Conservation (phyloP, 352 stramenopile species). For the Stramenopiles sp. region DNA sequence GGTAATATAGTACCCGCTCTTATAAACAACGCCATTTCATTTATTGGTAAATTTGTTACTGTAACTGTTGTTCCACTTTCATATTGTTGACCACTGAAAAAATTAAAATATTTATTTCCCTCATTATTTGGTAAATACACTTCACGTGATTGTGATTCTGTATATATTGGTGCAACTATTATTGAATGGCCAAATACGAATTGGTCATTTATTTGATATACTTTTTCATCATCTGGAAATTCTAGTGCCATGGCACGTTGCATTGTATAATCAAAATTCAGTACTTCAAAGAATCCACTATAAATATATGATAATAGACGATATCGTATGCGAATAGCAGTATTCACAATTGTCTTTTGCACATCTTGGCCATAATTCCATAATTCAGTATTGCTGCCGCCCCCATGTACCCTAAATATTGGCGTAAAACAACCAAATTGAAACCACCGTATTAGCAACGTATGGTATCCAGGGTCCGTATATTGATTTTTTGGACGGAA, state of each 20-base stretch:
- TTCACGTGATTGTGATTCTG: background rate
- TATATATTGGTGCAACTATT: slow-evolving; percentile 15
- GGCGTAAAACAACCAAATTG: slow-evolving; percentile 15
- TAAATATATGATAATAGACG: slow-evolving; percentile 15
- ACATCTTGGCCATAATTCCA: slow-evolving; percentile 14
- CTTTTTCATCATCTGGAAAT: slow-evolving; percentile 10
- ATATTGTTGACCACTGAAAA: slow-evolving; percentile 9
- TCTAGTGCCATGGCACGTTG: slow-evolving; percentile 12
- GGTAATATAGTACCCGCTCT: slow-evolving; percentile 12
- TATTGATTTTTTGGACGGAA: no score
- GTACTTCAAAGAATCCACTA: slow-evolving; percentile 9
- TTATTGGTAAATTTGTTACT: background rate
- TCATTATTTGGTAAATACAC: slow-evolving; percentile 15
- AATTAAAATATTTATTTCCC: slow-evolving; percentile 13
- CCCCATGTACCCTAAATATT: slow-evolving; percentile 14
- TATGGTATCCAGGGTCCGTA: background rate
- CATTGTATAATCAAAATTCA: slow-evolving; percentile 11
- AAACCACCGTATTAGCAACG: slow-evolving; percentile 15
- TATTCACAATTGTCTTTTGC: background rate
- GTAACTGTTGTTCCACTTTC: background rate
- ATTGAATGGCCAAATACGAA: slow-evolving; percentile 17
- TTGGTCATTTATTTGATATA: slow-evolving; percentile 10
- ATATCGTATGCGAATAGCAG: slow-evolving; percentile 13
- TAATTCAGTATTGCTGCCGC: slow-evolving; percentile 11
- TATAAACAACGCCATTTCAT: slow-evolving; percentile 16